phyloP scores from a whole-genome alignment of 495 filamentous ascomycete species.

The Penicillium robsamsonii region DNA sequence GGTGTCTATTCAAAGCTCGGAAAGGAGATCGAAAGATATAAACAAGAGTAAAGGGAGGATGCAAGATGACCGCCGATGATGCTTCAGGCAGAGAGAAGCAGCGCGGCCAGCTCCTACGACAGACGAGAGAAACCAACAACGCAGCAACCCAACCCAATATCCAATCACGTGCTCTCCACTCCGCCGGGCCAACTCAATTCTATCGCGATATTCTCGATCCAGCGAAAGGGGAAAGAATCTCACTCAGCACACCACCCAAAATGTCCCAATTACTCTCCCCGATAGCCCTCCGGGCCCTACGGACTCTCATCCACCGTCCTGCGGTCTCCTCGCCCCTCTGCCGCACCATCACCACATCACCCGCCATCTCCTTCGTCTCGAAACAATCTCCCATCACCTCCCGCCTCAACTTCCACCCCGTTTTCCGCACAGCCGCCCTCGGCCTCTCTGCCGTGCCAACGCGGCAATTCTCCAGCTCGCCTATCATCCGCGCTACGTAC shows the following conservation, averaged over 20 bases:
- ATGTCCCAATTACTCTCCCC: slow-evolving; percentile 42
- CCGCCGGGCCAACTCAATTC: slow-evolving; percentile 9
- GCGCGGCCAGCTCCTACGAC: slow-evolving; percentile 42
- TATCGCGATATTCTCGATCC: slow-evolving; percentile 13
- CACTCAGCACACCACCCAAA: slow-evolving; percentile 7
- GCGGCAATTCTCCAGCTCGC: slow-evolving; percentile 47
- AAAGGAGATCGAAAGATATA: slow-evolving; percentile 11
- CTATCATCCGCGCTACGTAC: slow-evolving; percentile 45
- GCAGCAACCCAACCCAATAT: slow-evolving; percentile 15
- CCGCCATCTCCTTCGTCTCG: slow-evolving; percentile 12
- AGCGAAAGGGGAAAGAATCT: not conserved
- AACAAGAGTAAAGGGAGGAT: slow-evolving; percentile 16
- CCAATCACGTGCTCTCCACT: slow-evolving; percentile 27
- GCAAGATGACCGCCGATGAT: slow-evolving; percentile 20
- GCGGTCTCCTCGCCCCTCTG: slow-evolving; percentile 16
- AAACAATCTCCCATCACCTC: slow-evolving; percentile 20
- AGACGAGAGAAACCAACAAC: slow-evolving; percentile 21
- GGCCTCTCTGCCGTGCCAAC: slow-evolving; percentile 17
- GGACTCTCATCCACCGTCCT: slow-evolving; percentile 39
- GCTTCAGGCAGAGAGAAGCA: slow-evolving; percentile 33
- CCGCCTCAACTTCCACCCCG: slow-evolving; percentile 35
- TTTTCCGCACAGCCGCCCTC: slow-evolving; percentile 34
- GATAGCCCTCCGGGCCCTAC: slow-evolving; percentile 38
- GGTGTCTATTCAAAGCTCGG: slow-evolving; percentile 4
- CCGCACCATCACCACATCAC: slow-evolving; percentile 24